Conservation (phyloP, 805 yeast species). For the Cyberlindnera xishuangbannaensis region DNA sequence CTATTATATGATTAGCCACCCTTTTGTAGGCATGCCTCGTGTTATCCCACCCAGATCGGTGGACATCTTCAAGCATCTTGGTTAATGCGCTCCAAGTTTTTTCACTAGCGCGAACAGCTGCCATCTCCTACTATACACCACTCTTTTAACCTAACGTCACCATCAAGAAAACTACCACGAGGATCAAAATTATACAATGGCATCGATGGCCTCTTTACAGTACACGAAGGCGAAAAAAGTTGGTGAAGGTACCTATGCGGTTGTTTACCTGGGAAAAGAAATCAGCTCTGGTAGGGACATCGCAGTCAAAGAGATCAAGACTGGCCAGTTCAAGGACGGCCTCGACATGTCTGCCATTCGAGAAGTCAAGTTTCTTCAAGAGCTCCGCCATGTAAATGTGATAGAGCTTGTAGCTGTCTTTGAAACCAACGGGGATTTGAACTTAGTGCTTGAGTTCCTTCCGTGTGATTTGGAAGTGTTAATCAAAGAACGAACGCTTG, state of each 20-base stretch:
- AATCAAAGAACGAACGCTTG: constrained; percentile 69
- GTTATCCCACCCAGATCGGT: too few relatives aligned
- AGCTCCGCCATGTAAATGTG: constrained; percentile 69
- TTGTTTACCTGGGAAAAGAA: constrained; percentile 81
- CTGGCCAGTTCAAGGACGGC: constrained; percentile 93
- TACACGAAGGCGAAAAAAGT: constrained; percentile 61
- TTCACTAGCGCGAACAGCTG: too few relatives aligned
- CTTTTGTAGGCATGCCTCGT: too few relatives aligned
- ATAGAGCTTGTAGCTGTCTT: constrained; percentile 88
- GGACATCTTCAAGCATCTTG: too few relatives aligned
- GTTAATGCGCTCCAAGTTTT: too few relatives aligned
- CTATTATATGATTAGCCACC: too few relatives aligned
- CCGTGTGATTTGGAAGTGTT: constrained; percentile 90
- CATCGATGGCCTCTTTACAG: constrained; percentile 1
- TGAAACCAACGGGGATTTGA: constrained; percentile 56
- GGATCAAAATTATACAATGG: too few relatives aligned
- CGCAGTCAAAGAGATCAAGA: constrained; percentile 94
- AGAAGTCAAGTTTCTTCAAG: constrained; percentile 85
- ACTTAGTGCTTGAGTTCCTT: constrained; percentile 85
- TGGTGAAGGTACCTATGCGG: constrained; percentile 99
- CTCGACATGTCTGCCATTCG: constrained; percentile 96
- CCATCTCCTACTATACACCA: too few relatives aligned
- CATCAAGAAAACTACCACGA: too few relatives aligned
- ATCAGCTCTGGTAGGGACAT: constrained; percentile 49
- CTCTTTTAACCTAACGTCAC: too few relatives aligned